Base-by-base conservation (phyloP, 2,329 filamentous ascomycete species). In the Calcarisporium arbuscula region DNA sequence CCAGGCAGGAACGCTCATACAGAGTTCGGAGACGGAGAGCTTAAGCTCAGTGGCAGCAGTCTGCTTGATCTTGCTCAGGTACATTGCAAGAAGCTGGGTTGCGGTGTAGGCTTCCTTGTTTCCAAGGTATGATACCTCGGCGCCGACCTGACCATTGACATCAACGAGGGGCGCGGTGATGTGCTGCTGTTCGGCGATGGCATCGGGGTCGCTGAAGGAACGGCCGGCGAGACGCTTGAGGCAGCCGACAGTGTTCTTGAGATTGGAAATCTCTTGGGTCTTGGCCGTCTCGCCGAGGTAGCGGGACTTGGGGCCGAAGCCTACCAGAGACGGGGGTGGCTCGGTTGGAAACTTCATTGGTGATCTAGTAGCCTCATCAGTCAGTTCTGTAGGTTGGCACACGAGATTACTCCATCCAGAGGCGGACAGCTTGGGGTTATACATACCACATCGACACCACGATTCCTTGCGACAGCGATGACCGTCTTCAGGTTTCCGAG, bases 331-430 rank as follows among this genome's bases (percentile, higher is more conserved):
- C 43, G 86, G 92, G 92, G 52, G 92, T 98, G 43, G 87, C 81
- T 67, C 92, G 83, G 77, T 98, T 96, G 50, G 92, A 98, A 53
- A 96, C 92, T 68, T 98, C 92, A 74, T 98, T 98, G 70, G 87
- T 84, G 61, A 98, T 94, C 88, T 95, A 56, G 38, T 52, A 34
- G 38, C n/a, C 16, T 34, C 42, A 46, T 52, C 42, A 42, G 34
- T 27, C 15, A 3, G 15, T 10, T 19, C 6, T 18, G 12, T 17
- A n/a, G 14, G 25, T 19, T 25, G 22, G 10, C 10, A 38, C 19
- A 26, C 36, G 12, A 39, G 21, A 8, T 15, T n/a, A 19, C 35
- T 42, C 44, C 41, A 50, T 39, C 21, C 23, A 29, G 21, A 36
- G 8, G 18, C 17, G 15, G 20, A 25, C 16, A 32, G 18, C 15